phyloP scores from a whole-genome alignment of 345 rosid genomes.

The Gossypium raimondii region DNA sequence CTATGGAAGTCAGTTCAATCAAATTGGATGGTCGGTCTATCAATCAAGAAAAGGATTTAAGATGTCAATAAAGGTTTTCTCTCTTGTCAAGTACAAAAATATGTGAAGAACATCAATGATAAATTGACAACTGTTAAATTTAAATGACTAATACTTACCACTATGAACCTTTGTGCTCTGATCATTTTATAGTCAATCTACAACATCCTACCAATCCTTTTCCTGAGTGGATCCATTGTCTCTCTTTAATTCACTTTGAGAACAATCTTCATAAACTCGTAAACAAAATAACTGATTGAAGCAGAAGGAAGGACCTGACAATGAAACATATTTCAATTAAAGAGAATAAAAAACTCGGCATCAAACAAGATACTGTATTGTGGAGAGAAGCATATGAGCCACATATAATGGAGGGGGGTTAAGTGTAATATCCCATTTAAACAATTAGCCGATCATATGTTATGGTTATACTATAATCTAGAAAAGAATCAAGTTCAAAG shows the following conservation, averaged over 20 bases:
- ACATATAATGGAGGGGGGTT: background rate
- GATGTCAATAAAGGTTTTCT: background rate
- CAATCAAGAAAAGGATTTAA: slow-evolving; percentile 8
- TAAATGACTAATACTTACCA: slow-evolving; percentile 21
- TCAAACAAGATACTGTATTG: background rate
- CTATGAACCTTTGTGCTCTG: slow-evolving; percentile 20
- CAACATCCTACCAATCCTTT: slow-evolving; percentile 17
- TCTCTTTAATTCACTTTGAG: slow-evolving; percentile 56
- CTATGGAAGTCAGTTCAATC: background rate
- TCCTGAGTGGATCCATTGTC: slow-evolving; percentile 13
- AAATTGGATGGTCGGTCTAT: slow-evolving; percentile 1
- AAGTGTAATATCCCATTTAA: background rate
- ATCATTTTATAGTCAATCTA: slow-evolving; percentile 21
- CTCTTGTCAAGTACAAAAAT: slow-evolving; percentile 16
- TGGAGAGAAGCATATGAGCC: background rate
- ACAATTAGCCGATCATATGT: background rate
- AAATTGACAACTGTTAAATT: slow-evolving; percentile 14
- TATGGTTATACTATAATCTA: background rate
- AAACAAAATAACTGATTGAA: slow-evolving; percentile 72
- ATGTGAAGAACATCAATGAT: slow-evolving; percentile 12
- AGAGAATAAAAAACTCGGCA: background rate
- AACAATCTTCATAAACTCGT: slow-evolving; percentile 82
- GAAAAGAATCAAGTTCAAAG: background rate
- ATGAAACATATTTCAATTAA: slow-evolving; percentile 12
- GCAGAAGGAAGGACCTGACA: slow-evolving; percentile 88